These are phyloP conservation scores for Ustanciosporium gigantosporum DNA, from an alignment of 1,284 basidiomycete genomes.

Conservation along the genomic window DNA sequence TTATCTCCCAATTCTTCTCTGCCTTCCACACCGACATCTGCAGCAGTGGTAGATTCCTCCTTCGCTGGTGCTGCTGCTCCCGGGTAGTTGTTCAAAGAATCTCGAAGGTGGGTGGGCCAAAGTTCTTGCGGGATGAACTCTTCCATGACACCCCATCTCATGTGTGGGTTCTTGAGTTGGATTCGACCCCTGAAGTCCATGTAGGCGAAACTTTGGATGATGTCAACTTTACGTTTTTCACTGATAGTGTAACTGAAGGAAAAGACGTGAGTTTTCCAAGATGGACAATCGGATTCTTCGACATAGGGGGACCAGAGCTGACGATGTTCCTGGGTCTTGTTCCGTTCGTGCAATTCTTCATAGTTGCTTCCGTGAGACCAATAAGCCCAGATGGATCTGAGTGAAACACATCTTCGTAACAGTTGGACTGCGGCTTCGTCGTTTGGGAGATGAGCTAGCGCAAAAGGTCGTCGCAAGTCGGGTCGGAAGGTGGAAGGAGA, in stretches of 20 bases:
- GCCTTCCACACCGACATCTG: slow-evolving; percentile 2
- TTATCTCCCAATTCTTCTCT: slow-evolving; percentile 38
- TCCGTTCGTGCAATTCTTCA: slow-evolving; percentile 46
- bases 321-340: slow-evolving; percentile 14
- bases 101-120: slow-evolving; percentile 27
- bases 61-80: slow-evolving; percentile 6
- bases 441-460: slow-evolving; percentile 43
- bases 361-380: slow-evolving; percentile 57
- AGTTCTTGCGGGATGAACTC: slow-evolving; percentile 70
- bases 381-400: slow-evolving; percentile 69
- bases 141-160: slow-evolving; percentile 80
- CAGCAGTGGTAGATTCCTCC: slow-evolving; percentile 13
- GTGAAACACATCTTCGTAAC: slow-evolving; percentile 76
- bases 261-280: slow-evolving; percentile 54
- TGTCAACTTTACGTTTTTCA: slow-evolving; percentile 43
- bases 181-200: slow-evolving; percentile 83
- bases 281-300: slow-evolving; percentile 15
- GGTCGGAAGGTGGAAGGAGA: slow-evolving; percentile 24
- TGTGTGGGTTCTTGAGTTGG: slow-evolving; percentile 78
- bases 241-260: slow-evolving; percentile 49
- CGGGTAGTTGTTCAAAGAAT: slow-evolving; percentile 28
- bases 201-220: slow-evolving; percentile 81
- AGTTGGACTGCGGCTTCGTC: slow-evolving; percentile 73
- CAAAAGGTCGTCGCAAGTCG: slow-evolving; percentile 42
- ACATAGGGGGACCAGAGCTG: slow-evolving; percentile 20